phyloP scores from a whole-genome alignment of 2,329 filamentous ascomycete species.

The Phyllosticta citriasiana region DNA sequence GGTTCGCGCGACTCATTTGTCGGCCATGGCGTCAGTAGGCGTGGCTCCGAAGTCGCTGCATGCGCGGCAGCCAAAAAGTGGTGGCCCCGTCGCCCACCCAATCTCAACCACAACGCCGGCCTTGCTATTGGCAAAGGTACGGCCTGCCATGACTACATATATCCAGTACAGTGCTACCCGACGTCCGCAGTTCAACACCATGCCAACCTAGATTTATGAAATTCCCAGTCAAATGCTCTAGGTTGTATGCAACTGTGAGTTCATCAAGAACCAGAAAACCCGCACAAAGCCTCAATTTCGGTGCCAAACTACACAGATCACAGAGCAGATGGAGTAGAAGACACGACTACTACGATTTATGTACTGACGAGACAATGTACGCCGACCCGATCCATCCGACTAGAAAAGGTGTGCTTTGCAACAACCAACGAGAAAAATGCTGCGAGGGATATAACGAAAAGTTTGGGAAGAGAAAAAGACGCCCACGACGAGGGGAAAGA shows the following conservation, averaged over 20 bases:
- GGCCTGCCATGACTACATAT: not conserved
- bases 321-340: not conserved
- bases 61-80: not conserved
- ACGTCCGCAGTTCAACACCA: not conserved
- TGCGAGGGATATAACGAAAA: not conserved
- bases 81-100: not conserved
- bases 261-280: too few relatives aligned
- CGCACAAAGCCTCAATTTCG: not conserved
- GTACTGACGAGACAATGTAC: not conserved
- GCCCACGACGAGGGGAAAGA: not conserved
- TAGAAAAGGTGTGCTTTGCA: not conserved
- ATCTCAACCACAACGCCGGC: not conserved
- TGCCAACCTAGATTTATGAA: not conserved
- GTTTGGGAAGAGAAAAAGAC: not conserved
- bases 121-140: not conserved
- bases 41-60: constrained; percentile 6
- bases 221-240: too few relatives aligned
- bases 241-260: too few relatives aligned
- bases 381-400: not conserved
- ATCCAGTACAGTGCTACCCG: not conserved
- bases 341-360: not conserved
- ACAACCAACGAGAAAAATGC: not conserved
- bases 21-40: constrained; percentile 7
- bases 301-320: not conserved
- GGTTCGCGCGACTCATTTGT: constrained; percentile 6